Percentiles rank a stretch among this genome's conserved stretches.
These are phyloP conservation scores for Otatea glauca DNA, from an alignment of 176 grass and related monocot genomes.

Conservation along the genomic window DNA sequence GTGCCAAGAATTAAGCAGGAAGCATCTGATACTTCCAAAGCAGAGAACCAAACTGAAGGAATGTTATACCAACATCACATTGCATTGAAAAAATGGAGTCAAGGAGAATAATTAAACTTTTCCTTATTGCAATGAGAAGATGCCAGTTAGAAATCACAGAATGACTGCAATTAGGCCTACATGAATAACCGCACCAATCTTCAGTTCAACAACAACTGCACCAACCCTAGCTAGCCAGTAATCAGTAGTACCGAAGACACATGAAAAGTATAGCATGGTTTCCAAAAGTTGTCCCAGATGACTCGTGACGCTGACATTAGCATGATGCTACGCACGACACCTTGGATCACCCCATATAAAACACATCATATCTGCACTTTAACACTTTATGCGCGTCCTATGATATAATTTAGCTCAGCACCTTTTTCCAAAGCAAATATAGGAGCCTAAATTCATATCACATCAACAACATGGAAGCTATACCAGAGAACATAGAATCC, in stretches of 20 bases:
- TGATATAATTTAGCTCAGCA: not conserved
- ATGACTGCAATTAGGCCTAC: not conserved
- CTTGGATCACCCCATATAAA: not conserved
- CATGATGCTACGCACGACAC: not conserved
- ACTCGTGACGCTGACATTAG: slow-evolving; percentile 5
- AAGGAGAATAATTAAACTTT: slow-evolving; percentile 19
- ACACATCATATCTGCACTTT: slow-evolving; percentile 1
- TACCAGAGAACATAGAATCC: not conserved
- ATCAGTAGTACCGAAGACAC: not conserved
- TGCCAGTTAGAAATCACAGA: not conserved
- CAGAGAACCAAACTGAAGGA: slow-evolving; percentile 16
- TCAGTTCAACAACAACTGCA: not conserved
- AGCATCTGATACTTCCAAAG: slow-evolving; percentile 25
- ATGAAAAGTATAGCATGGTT: not conserved
- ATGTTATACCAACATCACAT: not conserved
- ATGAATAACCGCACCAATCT: not conserved
- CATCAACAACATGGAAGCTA: slow-evolving; percentile 2
- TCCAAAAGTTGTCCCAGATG: not conserved
- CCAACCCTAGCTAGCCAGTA: not conserved
- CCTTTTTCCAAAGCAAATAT: slow-evolving; percentile 2
- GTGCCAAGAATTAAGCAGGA: not conserved
- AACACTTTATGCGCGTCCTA: slow-evolving; percentile 30
- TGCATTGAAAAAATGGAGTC: not conserved
- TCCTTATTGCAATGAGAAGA: not conserved
- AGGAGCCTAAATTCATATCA: slow-evolving; percentile 13